Evolutionary conservation across 2,329 filamentous ascomycete species (phyloP).

Genomic region (Pseudocercospora eumusae): DNA sequence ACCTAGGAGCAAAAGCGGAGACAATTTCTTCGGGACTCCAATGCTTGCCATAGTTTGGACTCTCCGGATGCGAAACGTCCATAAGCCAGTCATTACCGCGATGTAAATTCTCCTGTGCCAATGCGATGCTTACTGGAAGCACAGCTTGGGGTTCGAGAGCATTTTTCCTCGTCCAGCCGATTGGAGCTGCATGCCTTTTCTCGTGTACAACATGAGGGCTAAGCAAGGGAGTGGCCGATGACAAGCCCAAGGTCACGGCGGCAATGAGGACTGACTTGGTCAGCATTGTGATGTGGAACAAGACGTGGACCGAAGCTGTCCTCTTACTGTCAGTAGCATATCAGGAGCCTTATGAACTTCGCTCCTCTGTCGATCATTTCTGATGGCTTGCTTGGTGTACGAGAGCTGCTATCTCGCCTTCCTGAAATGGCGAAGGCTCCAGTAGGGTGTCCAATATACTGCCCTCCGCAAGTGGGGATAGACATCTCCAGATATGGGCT

Average conservation of each 20-base stretch:
- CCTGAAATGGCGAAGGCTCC: background rate
- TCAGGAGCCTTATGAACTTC: background rate
- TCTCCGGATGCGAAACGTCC: constrained; percentile 41
- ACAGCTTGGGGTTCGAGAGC: constrained; percentile 25
- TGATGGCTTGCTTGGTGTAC: background rate
- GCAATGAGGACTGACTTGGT: background rate
- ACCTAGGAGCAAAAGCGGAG: constrained; percentile 34
- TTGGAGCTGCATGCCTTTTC: constrained; percentile 30
- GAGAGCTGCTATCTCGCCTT: constrained; percentile 1
- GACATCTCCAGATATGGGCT: background rate
- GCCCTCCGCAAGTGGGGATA: background rate
- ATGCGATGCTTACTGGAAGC: constrained; percentile 32
- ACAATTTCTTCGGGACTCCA: constrained; percentile 41
- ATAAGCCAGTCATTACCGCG: constrained; percentile 34
- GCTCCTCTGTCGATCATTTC: background rate
- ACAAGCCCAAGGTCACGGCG: constrained; percentile 4
- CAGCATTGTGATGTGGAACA: background rate
- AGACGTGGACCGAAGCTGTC: no score
- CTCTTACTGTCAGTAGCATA: background rate
- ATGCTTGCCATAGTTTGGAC: constrained; percentile 47
- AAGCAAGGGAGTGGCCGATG: constrained; percentile 11
- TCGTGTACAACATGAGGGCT: constrained; percentile 37
- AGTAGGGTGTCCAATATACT: constrained; percentile 1
- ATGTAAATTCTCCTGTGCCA: constrained; percentile 32
- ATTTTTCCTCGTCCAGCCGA: constrained; percentile 39